Evolutionary conservation across 257 asterid genomes (phyloP), one percentile per base, ranked within the genome.

Genomic region (Avicennia marina): DNA sequence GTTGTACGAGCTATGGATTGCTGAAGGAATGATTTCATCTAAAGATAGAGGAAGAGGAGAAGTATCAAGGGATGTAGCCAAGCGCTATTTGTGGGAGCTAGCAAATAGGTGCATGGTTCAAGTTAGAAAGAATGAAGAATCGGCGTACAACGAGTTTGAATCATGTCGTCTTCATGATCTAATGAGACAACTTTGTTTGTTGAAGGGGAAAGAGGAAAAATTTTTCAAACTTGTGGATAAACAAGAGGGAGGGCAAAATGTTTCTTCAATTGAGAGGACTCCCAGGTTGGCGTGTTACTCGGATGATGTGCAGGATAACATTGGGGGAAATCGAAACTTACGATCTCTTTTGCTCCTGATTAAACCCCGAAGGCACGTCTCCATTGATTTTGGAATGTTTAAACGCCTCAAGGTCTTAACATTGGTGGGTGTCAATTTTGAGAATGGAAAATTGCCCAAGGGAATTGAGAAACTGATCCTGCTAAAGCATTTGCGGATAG

Each of bases 401-500:
- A n/a, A n/a, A n/a, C n/a, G n/a, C n/a, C n/a, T n/a, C n/a, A n/a
- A n/a, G n/a, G n/a, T n/a, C n/a, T n/a, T n/a, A n/a, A n/a, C n/a
- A n/a, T n/a, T n/a, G n/a, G n/a, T n/a, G n/a, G n/a, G n/a, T n/a
- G n/a, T n/a, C n/a, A n/a, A n/a, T n/a, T n/a, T n/a, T n/a, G n/a
- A n/a, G n/a, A n/a, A n/a, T n/a, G n/a, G n/a, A n/a, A n/a, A n/a
- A n/a, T n/a, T n/a, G n/a, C n/a, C n/a, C n/a, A n/a, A n/a, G n/a
- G n/a, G n/a, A n/a, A n/a, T n/a, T n/a, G n/a, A n/a, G n/a, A 34
- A 32, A 1, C 39, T 48, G 2, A 57, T 68, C 12, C 61, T 38
- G 13, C 56, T 68, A 10, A 62, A 49, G 39, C 13, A 21, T 38
- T 22, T 68, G 32, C 21, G 36, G 7, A 9, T 68, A 0, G 4